Evolutionary conservation across 768 basidiomycete species (phyloP).

Genomic region (Termitomyces sp.): DNA sequence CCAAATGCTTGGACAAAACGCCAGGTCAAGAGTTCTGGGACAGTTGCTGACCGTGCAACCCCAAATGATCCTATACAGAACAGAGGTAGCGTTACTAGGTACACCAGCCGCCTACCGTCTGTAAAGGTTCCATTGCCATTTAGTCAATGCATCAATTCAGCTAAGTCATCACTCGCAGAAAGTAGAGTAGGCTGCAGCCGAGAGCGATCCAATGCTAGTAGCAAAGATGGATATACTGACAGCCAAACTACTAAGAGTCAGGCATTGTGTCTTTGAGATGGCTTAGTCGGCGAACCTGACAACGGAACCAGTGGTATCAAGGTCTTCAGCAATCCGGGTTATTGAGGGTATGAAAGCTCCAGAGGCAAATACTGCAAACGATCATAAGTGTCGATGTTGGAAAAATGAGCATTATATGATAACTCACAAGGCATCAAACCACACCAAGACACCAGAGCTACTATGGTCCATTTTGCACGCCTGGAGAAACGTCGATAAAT

Average conservation of each 20-base stretch:
- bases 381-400: background rate
- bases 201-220: constrained; percentile 28
- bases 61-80: constrained; percentile 57
- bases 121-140: background rate
- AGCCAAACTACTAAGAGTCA: constrained; percentile 19
- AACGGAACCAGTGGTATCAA: constrained; percentile 50
- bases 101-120: constrained; percentile 63
- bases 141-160: background rate
- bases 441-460: constrained; percentile 54
- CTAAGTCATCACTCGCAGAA: constrained; percentile 27
- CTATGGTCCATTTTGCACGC: constrained; percentile 47
- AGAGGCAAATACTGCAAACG: constrained; percentile 55
- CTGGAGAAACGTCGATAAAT: constrained; percentile 60
- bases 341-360: constrained; percentile 74
- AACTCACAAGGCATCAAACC: constrained; percentile 60
- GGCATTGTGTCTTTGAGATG: background rate
- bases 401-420: background rate
- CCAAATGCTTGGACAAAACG: constrained; percentile 65
- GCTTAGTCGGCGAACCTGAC: constrained; percentile 46
- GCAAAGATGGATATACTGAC: constrained; percentile 34
- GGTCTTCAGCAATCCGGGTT: constrained; percentile 66
- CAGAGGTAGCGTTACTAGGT: constrained; percentile 58
- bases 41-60: constrained; percentile 39
- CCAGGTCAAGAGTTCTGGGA: constrained; percentile 50
- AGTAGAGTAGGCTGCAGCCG: constrained; percentile 33